These are phyloP conservation scores for Teratosphaeria pseudoeucalypti DNA, from an alignment of 2,329 filamentous ascomycete species.

Conservation along the genomic window DNA sequence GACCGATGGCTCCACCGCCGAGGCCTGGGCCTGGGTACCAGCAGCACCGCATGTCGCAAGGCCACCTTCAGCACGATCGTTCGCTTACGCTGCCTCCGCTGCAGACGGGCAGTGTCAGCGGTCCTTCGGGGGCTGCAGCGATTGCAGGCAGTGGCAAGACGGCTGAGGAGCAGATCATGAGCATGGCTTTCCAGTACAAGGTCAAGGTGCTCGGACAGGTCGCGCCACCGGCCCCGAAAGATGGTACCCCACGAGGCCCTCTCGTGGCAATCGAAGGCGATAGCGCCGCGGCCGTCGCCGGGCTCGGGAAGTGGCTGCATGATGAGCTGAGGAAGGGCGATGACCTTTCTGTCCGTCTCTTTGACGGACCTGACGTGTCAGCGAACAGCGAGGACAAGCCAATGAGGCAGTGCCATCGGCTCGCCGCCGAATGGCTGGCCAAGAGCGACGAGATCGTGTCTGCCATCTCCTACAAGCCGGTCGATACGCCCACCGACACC, in stretches of 20 bases:
- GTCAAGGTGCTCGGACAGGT: conserved; percentile 67
- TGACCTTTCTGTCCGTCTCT: conserved; percentile 40
- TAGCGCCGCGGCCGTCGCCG: conserved; percentile 50
- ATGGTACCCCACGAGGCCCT: conserved; percentile 48
- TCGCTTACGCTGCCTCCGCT: conserved; percentile 46
- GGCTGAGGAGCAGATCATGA: conserved; percentile 56
- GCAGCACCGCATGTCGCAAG: conserved; percentile 24
- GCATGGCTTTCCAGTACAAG: conserved; percentile 63
- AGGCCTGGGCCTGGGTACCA: conserved; percentile 31
- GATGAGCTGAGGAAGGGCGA: conserved; percentile 42
- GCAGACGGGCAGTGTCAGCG: conserved; percentile 29
- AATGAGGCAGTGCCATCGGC: conserved; percentile 49
- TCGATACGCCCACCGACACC: conserved; percentile 5
- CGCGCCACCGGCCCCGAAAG: conserved; percentile 51
- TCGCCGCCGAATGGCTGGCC: conserved; percentile 56
- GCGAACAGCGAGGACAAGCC: conserved; percentile 27
- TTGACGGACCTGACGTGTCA: conserved; percentile 37
- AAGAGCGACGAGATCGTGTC: conserved; percentile 60
- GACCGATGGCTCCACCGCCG: conserved; percentile 44
- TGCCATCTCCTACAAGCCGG: conserved; percentile 9
- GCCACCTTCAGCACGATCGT: conserved; percentile 30
- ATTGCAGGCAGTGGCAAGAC: conserved; percentile 10
- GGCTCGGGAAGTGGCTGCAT: conserved; percentile 56
- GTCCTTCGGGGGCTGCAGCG: conserved; percentile 6
- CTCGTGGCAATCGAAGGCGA: conserved; percentile 77